Conservation (phyloP, 495 filamentous ascomycete genomes). For the Lichina pygmaea region DNA sequence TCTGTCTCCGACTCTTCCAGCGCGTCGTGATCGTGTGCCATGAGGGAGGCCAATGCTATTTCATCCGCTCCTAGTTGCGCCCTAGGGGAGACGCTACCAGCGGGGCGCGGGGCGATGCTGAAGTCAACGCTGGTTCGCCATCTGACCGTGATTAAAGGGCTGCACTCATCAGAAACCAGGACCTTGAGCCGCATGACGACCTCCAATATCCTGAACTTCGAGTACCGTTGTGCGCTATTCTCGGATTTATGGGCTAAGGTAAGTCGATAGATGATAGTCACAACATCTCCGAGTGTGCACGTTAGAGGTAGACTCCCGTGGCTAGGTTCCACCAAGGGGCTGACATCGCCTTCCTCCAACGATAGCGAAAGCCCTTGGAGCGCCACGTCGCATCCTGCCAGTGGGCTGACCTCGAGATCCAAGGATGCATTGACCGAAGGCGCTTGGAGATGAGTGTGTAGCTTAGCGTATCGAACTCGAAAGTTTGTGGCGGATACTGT, state of each 20-base stretch:
- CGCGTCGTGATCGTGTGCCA: no score
- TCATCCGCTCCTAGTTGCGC: no score
- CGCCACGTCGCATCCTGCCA: slow-evolving; percentile 40
- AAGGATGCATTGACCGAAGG: slow-evolving; percentile 55
- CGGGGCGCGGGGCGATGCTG: slow-evolving; percentile 34
- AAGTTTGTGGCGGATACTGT: slow-evolving; percentile 65
- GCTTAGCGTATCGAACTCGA: slow-evolving; percentile 51
- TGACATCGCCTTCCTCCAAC: slow-evolving; percentile 38
- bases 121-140: slow-evolving; percentile 74
- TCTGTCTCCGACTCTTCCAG: no score
- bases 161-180: slow-evolving; percentile 33
- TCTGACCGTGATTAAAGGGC: slow-evolving; percentile 46
- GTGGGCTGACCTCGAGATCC: slow-evolving; percentile 70
- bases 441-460: slow-evolving; percentile 33
- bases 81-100: slow-evolving; percentile 25
- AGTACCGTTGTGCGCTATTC: not conserved
- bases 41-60: no score
- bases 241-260: slow-evolving; percentile 33
- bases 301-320: slow-evolving; percentile 32
- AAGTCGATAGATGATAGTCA: slow-evolving; percentile 64
- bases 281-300: slow-evolving; percentile 56
- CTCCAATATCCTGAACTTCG: slow-evolving; percentile 22
- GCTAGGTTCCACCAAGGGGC: slow-evolving; percentile 32
- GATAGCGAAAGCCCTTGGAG: slow-evolving; percentile 40
- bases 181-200: slow-evolving; percentile 43